Conservation (phyloP, 169 alveolate species). For the Plasmodium gonderi region DNA sequence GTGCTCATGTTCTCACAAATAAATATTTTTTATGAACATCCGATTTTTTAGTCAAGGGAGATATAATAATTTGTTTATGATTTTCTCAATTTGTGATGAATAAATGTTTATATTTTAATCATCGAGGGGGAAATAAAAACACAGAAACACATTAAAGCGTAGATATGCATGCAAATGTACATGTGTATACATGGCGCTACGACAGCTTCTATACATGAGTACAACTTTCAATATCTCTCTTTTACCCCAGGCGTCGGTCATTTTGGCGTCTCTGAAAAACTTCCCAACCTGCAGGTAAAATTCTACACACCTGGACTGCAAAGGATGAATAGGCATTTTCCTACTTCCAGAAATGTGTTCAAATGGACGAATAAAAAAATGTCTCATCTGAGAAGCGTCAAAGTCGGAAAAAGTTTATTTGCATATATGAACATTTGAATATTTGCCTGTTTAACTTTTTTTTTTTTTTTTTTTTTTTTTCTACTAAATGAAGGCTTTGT, state of each 20-base stretch:
- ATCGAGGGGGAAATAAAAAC: no score
- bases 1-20: background rate
- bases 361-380: background rate
- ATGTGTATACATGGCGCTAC: background rate
- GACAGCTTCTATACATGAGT: background rate
- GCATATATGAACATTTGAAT: background rate
- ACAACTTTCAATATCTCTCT: background rate
- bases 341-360: background rate
- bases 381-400: background rate
- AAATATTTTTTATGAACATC: background rate
- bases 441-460: constrained; percentile 2
- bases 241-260: constrained; percentile 46
- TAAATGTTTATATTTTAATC: background rate
- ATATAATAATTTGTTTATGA: background rate
- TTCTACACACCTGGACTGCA: background rate
- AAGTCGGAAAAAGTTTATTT: background rate
- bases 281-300: constrained; percentile 65
- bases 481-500: constrained; percentile 45
- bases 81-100: background rate
- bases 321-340: background rate
- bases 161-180: background rate
- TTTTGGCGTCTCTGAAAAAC: constrained; percentile 65
- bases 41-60: background rate
- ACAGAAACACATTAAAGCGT: background rate
- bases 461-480: constrained; percentile 1